Evolutionary conservation across 2,329 filamentous ascomycete genomes (phyloP), one percentile per base, ranked within the genome.

Genomic region (Colletotrichum musicola): DNA sequence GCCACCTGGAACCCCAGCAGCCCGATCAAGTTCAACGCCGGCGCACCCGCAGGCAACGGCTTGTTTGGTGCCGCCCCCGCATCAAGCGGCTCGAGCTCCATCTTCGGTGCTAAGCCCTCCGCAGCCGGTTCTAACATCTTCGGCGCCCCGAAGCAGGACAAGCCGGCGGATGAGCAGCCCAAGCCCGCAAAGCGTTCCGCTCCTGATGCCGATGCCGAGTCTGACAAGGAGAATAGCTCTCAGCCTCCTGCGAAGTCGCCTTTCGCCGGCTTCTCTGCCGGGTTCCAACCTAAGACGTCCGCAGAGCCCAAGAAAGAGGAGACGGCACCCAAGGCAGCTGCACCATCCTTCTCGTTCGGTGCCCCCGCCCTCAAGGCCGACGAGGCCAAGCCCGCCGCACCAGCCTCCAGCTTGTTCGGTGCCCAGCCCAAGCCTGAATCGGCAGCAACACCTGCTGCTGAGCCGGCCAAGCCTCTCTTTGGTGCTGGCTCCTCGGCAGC

Each of bases 21-120:
- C 1, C 86, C 87, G 2, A 86, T 90, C 75, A 88, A 88, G 74
- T 88, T 88, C 73, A 82, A 81, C 13, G 77, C 81, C 50, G 69
- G 6, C 20, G 61, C 77, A 18, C 64, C 76, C 12, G 74, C 64
- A 67, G 46, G 38, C 51, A 42, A 57, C 7, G 49, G 54, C 13
- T 35, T 68, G 62, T 54, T 78, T 64, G 54, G 68, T 50, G 72
- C 60, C 71, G 72, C 60, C 71, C 72, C 62, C 62, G 72, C 71
- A 25, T 73, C 77, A 30, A 73, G 73, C 42, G 74, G 75, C 55
- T 72, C 76, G 61, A 77, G 74, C 67, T 77, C 77, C 42, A 67
- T 80, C 30, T 81, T 83, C 50, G 74, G 78, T n/a, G 68, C 78
- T 9, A 82, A 83, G 73, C 74, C 78, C 27, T 71, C 76, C 7